These are phyloP conservation scores for Bryoglossum gracile DNA, from an alignment of 495 filamentous ascomycete genomes.

Conservation along the genomic window DNA sequence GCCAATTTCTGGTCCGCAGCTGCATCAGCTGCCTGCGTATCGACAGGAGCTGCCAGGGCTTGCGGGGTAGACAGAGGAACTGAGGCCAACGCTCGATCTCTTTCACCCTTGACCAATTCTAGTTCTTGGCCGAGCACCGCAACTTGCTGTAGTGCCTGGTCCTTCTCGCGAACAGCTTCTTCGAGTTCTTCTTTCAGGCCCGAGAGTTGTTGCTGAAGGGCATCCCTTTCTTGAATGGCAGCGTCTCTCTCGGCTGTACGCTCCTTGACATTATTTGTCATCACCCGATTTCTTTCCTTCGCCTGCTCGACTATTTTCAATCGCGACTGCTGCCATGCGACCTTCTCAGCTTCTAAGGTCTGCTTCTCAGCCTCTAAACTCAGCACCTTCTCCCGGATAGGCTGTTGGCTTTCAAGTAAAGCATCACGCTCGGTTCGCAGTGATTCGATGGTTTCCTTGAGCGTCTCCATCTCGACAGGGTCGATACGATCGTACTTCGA, in stretches of 20 bases:
- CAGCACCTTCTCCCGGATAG: slow-evolving; percentile 49
- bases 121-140: slow-evolving; percentile 17
- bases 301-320: slow-evolving; percentile 40
- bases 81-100: slow-evolving; percentile 16
- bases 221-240: slow-evolving; percentile 31
- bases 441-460: slow-evolving; percentile 57
- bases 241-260: slow-evolving; percentile 26
- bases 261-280: slow-evolving; percentile 37
- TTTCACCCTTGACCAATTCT: slow-evolving; percentile 18
- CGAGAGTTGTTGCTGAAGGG: slow-evolving; percentile 31
- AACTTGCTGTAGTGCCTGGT: slow-evolving; percentile 18
- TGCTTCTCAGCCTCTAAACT: slow-evolving; percentile 41
- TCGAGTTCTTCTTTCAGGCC: slow-evolving; percentile 30
- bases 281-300: slow-evolving; percentile 38
- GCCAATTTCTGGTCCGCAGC: slow-evolving; percentile 21
- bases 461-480: slow-evolving; percentile 78
- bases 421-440: slow-evolving; percentile 69
- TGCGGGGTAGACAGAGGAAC: background rate
- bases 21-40: background rate
- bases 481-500: slow-evolving; percentile 94
- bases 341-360: slow-evolving; percentile 45
- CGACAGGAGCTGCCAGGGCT: slow-evolving; percentile 12
- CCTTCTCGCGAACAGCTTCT: slow-evolving; percentile 22
- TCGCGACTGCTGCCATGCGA: slow-evolving; percentile 33
- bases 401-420: slow-evolving; percentile 47